These are phyloP conservation scores for Fraxinus pennsylvanica DNA, from an alignment of 257 asterid species.

Conservation along the genomic window DNA sequence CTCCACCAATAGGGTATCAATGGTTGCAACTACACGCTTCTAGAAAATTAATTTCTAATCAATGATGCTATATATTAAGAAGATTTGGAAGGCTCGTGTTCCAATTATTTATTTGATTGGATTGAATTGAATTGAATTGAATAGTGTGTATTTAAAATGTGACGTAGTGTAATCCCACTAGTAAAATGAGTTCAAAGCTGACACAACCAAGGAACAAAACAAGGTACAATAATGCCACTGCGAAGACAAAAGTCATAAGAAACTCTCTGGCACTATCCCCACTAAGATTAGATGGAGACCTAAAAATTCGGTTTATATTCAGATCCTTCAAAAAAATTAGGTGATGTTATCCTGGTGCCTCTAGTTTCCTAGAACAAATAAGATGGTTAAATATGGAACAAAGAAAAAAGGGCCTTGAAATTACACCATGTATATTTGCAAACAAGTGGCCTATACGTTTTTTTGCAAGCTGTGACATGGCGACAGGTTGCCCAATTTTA, in stretches of 20 bases:
- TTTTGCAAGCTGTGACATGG: conserved; percentile 7
- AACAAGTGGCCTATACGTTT: conserved; percentile 16
- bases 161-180: neutral
- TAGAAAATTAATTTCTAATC: too few relatives aligned
- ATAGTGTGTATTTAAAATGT: neutral
- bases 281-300: too few relatives aligned
- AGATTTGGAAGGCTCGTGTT: too few relatives aligned
- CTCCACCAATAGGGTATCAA: neutral
- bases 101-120: neutral
- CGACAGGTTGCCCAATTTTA: neutral
- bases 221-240: too few relatives aligned
- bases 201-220: too few relatives aligned
- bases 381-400: neutral
- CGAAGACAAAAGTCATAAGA: neutral
- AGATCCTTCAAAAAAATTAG: too few relatives aligned
- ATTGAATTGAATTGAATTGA: too few relatives aligned
- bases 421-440: neutral
- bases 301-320: too few relatives aligned
- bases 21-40: neutral
- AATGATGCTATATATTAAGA: neutral
- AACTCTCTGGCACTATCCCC: too few relatives aligned
- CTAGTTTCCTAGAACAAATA: neutral
- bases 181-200: too few relatives aligned
- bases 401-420: neutral
- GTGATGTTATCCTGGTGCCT: neutral